Base-by-base conservation (phyloP, 352 stramenopile genomes). In the Albugo candida region DNA sequence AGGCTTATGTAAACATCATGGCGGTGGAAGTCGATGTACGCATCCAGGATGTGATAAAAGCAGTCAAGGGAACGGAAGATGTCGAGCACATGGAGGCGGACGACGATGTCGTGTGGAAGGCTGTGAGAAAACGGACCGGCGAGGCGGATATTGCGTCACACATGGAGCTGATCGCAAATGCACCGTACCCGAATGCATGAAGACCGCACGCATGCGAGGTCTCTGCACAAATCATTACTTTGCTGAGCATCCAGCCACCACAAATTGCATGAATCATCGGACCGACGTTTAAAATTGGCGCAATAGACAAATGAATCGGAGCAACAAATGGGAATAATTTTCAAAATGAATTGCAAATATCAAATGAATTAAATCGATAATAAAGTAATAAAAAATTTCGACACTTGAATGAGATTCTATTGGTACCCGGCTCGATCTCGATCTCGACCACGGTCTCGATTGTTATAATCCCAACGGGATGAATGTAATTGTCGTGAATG, bases 171-270 rank as follows among this genome's bases (percentile, higher is more conserved):
- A 85, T 57, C 79, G 81, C 49, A 85, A 84, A 51, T 91, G 78
- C 52, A 57, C 75, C 49, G 64, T 88, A 24, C 58, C 63, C 8
- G 77, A 85, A 57, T 92, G 78, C 55, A 81, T 68, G 17, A 85
- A 85, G 61, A 86, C 74, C 8, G 76, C 74, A 20, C 73, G 76
- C 45, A 86, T 86, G 49, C 71, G 83, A 53, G 68, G 62, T 45
- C 74, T 86, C 65, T 86, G 74, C 45, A 83, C 74, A 5, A 86
- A 86, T 58, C 74, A 86, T 60, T 86, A 83, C 60, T 86, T 83
- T 48, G 74, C 83, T 8, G 19, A 43, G 38, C 19, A 43, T 43
- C 24, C 24, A 31, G 8, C 24, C 24, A 31, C 24, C 24, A 31
- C 24, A 3, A 31, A 31, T 8, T 31, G 24, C 24, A 31, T 31